These are phyloP conservation scores for Aureobasidium sp. DNA, from an alignment of 2,329 filamentous ascomycete species.

Conservation along the genomic window DNA sequence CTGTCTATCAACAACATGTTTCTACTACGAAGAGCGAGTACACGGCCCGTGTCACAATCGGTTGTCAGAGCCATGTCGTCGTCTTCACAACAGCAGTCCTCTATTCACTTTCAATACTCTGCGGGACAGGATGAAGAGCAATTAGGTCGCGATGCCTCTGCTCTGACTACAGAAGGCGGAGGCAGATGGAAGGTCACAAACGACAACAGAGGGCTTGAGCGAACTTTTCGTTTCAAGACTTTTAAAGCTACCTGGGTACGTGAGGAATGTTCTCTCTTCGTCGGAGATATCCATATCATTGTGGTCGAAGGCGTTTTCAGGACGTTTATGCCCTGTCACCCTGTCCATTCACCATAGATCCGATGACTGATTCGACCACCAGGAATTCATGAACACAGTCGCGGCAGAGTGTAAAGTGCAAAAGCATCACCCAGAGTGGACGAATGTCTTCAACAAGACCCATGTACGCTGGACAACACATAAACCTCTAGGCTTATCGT, in stretches of 20 bases:
- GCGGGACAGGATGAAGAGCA: conserved; percentile 18
- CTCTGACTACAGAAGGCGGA: not conserved
- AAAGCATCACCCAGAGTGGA: conserved; percentile 71
- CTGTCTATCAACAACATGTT: not conserved
- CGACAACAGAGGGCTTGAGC: conserved; percentile 27
- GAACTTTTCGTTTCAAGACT: conserved; percentile 31
- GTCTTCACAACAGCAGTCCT: not conserved
- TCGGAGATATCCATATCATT: too few relatives aligned
- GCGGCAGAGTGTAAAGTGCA: conserved; percentile 58
- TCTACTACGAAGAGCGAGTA: not conserved
- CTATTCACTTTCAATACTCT: not conserved
- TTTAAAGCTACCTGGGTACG: conserved; percentile 33
- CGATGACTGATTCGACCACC: not conserved
- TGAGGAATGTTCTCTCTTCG: not conserved
- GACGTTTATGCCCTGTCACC: not conserved
- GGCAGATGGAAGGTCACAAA: conserved; percentile 27
- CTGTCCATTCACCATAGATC: not conserved
- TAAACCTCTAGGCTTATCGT: conserved; percentile 55
- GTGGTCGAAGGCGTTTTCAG: not conserved
- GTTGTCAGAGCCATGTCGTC: not conserved
- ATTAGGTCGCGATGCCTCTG: conserved; percentile 20
- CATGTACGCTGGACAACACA: conserved; percentile 70
- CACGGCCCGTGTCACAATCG: not conserved
- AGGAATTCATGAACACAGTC: conserved; percentile 70
- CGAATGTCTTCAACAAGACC: conserved; percentile 64